Base-by-base conservation (phyloP, 2,329 filamentous ascomycete genomes). In the Stachybotrys echinatus region DNA sequence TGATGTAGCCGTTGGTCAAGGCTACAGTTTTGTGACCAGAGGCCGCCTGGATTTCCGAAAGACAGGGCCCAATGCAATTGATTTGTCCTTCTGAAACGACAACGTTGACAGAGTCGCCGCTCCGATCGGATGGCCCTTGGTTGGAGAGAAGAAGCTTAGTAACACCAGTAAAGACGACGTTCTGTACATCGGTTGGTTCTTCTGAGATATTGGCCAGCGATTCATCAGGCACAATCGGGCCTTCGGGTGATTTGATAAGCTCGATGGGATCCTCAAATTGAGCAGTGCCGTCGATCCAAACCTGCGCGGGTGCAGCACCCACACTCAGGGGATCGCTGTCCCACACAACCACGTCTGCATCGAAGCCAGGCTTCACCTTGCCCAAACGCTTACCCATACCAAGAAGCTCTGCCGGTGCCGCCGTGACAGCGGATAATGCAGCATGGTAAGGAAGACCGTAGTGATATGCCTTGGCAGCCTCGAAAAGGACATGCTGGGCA, bases 401-500 rank as follows among this genome's bases (percentile, higher is more conserved):
- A 0, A 85, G 69, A 2, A 80, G 68, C 47, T 80, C 77, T 2
- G 82, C 81, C 0, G 82, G 80, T 0, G 78, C 77, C 1, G 75
- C 76, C 0, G 81, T 85, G 8, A 85, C 80, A 21, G 76, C 69
- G 1, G 80, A 74, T 5, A 85, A 61, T 1, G 81, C 81, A 3
- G 71, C 79, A 49, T 84, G 79, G 56, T 84, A 84, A 0, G 81
- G 78, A 49, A 85, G 68, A 1, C 81, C 81, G 53, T 81, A 84
- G 45, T 76, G 76, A 56, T 80, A 79, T 2, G 67, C 77, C 64
- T 82, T 83, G 45, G 79, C 80, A 8, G 80, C 80, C 59, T 84
- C 84, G 45, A 86, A 84, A 1, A 87, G 69, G 3, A 88, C 82
- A 54, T 87, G 84, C 62, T 87, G 84, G 1, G 83, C 83, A 56